A percentile compares a stretch with the other conserved stretches of the same genome.
phyloP scores from a whole-genome alignment of 2,329 filamentous ascomycete genomes.

The Penicillium nordicum region DNA sequence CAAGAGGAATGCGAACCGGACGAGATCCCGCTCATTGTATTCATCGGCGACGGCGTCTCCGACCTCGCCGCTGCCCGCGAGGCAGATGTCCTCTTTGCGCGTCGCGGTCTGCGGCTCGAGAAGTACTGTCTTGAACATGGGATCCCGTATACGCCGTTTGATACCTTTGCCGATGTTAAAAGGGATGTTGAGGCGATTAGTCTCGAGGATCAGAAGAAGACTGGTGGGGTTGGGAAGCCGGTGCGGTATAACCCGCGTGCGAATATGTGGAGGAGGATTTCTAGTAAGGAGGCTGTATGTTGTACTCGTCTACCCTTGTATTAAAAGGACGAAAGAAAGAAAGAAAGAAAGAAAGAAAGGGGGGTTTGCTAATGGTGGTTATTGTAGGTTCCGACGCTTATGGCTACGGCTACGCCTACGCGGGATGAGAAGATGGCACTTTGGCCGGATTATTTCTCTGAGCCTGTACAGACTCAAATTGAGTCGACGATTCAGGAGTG shows the following conservation, averaged over 20 bases:
- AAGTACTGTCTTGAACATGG: slow-evolving; percentile 63
- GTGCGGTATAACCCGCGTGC: slow-evolving; percentile 64
- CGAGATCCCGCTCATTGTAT: slow-evolving; percentile 63
- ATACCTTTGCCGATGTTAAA: slow-evolving; percentile 66
- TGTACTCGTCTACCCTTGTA: background rate
- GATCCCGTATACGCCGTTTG: slow-evolving; percentile 60
- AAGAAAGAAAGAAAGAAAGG: too few species aligned
- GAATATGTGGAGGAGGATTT: slow-evolving; percentile 64
- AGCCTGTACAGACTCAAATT: slow-evolving; percentile 31
- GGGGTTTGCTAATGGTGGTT: background rate
- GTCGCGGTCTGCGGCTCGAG: slow-evolving; percentile 62
- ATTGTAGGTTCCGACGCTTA: slow-evolving; percentile 44
- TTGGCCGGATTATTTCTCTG: slow-evolving; percentile 59
- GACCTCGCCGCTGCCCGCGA: slow-evolving; percentile 64
- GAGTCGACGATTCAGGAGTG: slow-evolving; percentile 30
- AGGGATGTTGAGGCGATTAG: slow-evolving; percentile 57
- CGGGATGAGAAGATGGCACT: slow-evolving; percentile 61
- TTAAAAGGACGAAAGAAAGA: too few species aligned
- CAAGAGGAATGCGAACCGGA: slow-evolving; percentile 56
- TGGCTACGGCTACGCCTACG: slow-evolving; percentile 49
- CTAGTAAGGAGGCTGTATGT: slow-evolving; percentile 54
- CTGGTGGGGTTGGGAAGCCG: slow-evolving; percentile 57
- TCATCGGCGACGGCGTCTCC: slow-evolving; percentile 67
- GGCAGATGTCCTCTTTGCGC: slow-evolving; percentile 65
- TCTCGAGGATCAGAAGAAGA: slow-evolving; percentile 59